phyloP scores from a whole-genome alignment of 1,284 basidiomycete species.

The Farysia itapuensis region DNA sequence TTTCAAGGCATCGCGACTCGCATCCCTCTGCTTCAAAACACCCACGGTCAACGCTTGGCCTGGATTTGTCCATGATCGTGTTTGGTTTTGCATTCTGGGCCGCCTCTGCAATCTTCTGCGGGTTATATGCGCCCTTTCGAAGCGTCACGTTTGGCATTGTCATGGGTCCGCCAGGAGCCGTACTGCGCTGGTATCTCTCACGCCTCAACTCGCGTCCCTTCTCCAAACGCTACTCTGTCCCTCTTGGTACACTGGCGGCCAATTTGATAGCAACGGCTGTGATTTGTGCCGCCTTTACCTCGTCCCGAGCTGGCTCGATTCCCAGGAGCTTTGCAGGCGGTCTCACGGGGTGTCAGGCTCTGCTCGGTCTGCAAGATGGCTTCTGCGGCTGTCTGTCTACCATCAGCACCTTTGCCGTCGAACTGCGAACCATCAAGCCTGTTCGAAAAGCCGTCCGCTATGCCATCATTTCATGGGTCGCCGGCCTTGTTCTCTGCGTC shows the following conservation, averaged over 20 bases:
- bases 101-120: constrained; percentile 74
- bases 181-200: constrained; percentile 77
- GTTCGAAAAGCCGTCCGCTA: constrained; percentile 41
- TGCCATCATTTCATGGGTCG: constrained; percentile 37
- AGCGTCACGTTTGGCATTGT: constrained; percentile 83
- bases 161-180: constrained; percentile 83
- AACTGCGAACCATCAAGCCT: constrained; percentile 68
- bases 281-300: constrained; percentile 34
- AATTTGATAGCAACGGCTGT: constrained; percentile 70
- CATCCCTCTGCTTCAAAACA: not conserved
- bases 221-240: constrained; percentile 65
- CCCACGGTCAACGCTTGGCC: not conserved
- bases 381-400: constrained; percentile 95
- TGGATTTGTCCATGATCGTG: constrained; percentile 11
- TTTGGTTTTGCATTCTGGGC: constrained; percentile 60
- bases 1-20: not conserved
- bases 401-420: constrained; percentile 87
- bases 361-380: constrained; percentile 71
- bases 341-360: constrained; percentile 37
- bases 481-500: constrained; percentile 42
- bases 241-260: constrained; percentile 82
- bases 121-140: constrained; percentile 72
- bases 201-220: constrained; percentile 70
- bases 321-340: constrained; percentile 6
- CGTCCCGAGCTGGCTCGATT: constrained; percentile 19